Conservation (phyloP, 495 filamentous ascomycete species). For the Neurospora sp. region DNA sequence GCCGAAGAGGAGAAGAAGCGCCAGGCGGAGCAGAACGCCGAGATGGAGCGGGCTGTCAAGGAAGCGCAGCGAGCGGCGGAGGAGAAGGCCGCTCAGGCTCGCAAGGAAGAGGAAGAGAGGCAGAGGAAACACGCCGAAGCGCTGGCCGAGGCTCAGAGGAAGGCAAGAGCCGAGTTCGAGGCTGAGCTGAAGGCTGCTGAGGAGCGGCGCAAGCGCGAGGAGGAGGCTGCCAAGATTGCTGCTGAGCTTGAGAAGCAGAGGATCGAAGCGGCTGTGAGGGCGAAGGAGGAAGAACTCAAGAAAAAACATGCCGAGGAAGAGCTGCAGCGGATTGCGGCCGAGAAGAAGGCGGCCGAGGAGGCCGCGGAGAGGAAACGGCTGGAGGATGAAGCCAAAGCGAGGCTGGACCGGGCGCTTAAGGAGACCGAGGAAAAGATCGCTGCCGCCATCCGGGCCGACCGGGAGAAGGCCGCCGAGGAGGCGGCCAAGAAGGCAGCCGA, state of each 20-base stretch:
- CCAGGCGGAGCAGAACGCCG: constrained; percentile 22
- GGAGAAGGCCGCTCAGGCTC: constrained; percentile 28
- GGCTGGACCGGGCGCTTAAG: constrained; percentile 43
- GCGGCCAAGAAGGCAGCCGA: constrained; percentile 32
- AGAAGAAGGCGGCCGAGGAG: constrained; percentile 24
- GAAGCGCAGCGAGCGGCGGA: constrained; percentile 35
- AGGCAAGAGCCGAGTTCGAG: constrained; percentile 27
- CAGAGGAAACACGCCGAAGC: constrained; percentile 24
- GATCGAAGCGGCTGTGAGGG: constrained; percentile 24
- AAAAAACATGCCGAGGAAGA: constrained; percentile 24
- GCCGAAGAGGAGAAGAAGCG: constrained; percentile 23
- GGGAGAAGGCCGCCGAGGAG: constrained; percentile 26
- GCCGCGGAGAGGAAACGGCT: constrained; percentile 14
- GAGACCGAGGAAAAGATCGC: constrained; percentile 33
- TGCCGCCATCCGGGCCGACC: constrained; percentile 18
- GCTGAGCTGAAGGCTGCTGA: constrained; percentile 37
- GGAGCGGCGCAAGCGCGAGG: constrained; percentile 18
- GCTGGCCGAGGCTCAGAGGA: constrained; percentile 2
- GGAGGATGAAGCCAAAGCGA: constrained; percentile 33
- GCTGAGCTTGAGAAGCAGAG: constrained; percentile 15
- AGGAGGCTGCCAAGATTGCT: constrained; percentile 10
- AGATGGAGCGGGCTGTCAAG: constrained; percentile 27
- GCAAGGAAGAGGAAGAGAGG: constrained; percentile 26
- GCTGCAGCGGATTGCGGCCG: constrained; percentile 20
- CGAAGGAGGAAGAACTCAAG: constrained; percentile 17